A percentile compares a stretch with the other conserved stretches of the same genome.
phyloP scores from a whole-genome alignment of 225 moss, liverwort and hornwort genomes.

The Ulota crispa region DNA sequence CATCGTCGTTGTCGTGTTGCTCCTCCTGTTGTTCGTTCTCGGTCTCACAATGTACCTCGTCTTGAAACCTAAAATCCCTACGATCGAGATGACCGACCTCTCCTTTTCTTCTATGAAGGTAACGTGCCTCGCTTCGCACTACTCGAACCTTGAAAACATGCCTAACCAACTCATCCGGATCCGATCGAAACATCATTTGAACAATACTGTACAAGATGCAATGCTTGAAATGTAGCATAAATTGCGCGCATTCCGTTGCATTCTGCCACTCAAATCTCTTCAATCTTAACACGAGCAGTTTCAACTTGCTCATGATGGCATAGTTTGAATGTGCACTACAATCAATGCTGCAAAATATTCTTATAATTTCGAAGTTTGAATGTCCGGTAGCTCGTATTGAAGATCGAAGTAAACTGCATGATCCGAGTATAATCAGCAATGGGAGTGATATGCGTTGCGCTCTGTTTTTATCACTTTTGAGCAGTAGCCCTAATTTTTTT shows the following conservation, averaged over 20 bases:
- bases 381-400: not conserved
- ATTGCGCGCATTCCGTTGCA: not conserved
- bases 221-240: not conserved
- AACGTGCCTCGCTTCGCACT: not conserved
- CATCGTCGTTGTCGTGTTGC: not conserved
- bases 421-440: not conserved
- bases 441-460: not conserved
- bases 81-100: conserved; percentile 38
- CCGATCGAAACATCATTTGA: not conserved
- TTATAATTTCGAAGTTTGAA: not conserved
- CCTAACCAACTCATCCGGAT: not conserved
- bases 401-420: not conserved
- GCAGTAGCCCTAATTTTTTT: not conserved
- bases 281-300: not conserved
- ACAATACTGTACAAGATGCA: not conserved
- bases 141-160: not conserved
- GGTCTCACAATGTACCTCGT: conserved; percentile 35
- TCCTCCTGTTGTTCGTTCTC: conserved; percentile 28
- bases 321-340: not conserved
- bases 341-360: not conserved
- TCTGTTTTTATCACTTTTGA: not conserved
- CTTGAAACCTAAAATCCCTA: conserved; percentile 35
- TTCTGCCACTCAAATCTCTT: not conserved
- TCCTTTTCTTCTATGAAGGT: conserved; percentile 33
- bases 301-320: not conserved